Evolutionary conservation across 768 basidiomycete species (phyloP), one percentile per base, ranked within the genome.

Genomic region (Cyclocybe cylindracea): DNA sequence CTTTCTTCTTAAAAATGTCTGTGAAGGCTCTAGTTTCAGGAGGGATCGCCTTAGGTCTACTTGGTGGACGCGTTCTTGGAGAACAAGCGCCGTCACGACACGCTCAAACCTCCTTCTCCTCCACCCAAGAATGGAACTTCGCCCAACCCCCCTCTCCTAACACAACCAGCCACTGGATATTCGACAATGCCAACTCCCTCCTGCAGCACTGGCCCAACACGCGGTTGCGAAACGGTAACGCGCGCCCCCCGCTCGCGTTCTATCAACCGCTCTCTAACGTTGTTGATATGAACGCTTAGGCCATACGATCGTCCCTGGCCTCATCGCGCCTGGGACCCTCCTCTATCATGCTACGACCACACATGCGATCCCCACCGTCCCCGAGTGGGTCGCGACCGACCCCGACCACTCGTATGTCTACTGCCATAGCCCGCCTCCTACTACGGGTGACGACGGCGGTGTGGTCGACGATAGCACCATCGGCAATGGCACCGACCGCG

Each of bases 121-220:
- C 24, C 5, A 24, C 24, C 24, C 4, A 24, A 24, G 24, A 24
- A 24, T 24, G 24, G 24, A 24, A 24, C 5, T 24, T 24, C 5
- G 5, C 3, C 24, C 24, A 24, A 24, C 3, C 24, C 24, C 24
- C 24, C 24, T 24, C 24, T 10, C 10, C n/a, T n/a, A 61, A 67
- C 46, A 53, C 54, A 7, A 73, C 72, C 1, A 65, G 58, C 51
- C 66, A 55, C 53, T 64, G 56, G 18, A 57, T 73, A 9, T 73
- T 73, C 50, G 65, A 69, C 38, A 68, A 67, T 3, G 69, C 67
- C 7, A 61, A 51, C 47, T 69, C 65, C 36, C 56, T 63, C 0
- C 63, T 76, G 7, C 75, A 78, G 43, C 75, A 70, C 50, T 78
- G 77, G 76, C 71, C 74, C 8, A 76, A 78, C 46, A 76, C 76